phyloP scores from a whole-genome alignment of 2,329 filamentous ascomycete species.

The Sclerotinia borealis region DNA sequence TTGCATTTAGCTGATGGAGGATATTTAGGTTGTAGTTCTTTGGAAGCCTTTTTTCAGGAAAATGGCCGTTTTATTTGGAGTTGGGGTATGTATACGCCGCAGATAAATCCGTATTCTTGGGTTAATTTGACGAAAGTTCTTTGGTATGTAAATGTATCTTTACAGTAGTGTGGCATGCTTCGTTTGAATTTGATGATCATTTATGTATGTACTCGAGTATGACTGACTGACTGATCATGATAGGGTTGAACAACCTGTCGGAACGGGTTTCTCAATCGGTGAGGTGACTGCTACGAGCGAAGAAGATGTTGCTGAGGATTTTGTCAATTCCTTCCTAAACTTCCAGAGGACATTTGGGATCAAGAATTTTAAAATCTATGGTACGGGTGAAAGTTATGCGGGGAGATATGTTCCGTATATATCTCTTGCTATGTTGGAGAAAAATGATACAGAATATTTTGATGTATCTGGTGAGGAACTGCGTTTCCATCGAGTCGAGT shows the following conservation, averaged over 20 bases:
- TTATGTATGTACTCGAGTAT: too few species aligned
- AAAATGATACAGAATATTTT: constrained; percentile 43
- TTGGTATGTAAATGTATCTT: constrained; percentile 30
- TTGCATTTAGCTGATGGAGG: constrained; percentile 22
- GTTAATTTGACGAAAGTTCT: constrained; percentile 39
- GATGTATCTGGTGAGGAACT: constrained; percentile 37
- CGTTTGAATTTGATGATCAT: too few species aligned
- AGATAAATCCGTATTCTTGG: constrained; percentile 31
- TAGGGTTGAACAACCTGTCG: constrained; percentile 44
- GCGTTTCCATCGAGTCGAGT: neutral
- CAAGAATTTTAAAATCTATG: constrained; percentile 46
- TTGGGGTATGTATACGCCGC: constrained; percentile 22
- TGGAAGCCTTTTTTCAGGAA: constrained; percentile 33
- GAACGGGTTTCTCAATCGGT: constrained; percentile 25
- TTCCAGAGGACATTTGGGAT: constrained; percentile 50
- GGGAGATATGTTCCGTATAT: constrained; percentile 52
- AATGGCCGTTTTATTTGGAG: constrained; percentile 34
- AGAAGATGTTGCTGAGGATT: constrained; percentile 40
- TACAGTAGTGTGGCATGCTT: too few species aligned
- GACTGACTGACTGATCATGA: constrained; percentile 40
- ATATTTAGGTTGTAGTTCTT: constrained; percentile 37
- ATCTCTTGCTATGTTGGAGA: constrained; percentile 45
- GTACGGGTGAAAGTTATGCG: constrained; percentile 50
- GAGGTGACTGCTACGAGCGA: constrained; percentile 35
- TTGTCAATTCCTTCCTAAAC: constrained; percentile 47